Evolutionary conservation across 2,329 filamentous ascomycete genomes (phyloP), one percentile per base, ranked within the genome.

Genomic region (Fusarium sp.): DNA sequence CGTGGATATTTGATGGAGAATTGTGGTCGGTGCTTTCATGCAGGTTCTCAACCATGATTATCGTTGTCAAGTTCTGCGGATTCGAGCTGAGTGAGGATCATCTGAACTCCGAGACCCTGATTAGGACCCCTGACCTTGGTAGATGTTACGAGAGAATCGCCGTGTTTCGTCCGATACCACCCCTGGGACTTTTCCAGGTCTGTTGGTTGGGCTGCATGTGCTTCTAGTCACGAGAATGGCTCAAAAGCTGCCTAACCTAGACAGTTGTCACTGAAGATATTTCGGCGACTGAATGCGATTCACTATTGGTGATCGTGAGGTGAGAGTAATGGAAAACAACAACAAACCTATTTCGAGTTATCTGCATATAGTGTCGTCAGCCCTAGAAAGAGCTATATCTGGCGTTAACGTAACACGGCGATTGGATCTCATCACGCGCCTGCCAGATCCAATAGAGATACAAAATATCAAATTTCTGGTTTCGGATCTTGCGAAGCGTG

Each of bases 361-460:
- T 44, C 36, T 31, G n/a, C 27, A 38, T 38, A 22, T 42, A 20
- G 33, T 68, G 33, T 47, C 58, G 50, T 61, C 55, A n/a, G 38
- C 45, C 49, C 45, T 57, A 39, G 49, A 42, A 14, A 47, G 42
- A 38, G 56, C 44, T 65, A 39, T 52, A 60, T 56, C 56, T 72
- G 54, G 57, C 64, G 60, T 56, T 25, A 68, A 49, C 12, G 46
- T 47, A 13, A 61, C 47, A 59, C 45, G 29, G 44, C 59, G 47
- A 72, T 72, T 72, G 64, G 68, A 71, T 62, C 36, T 63, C 60
- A 69, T 54, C 36, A 69, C 72, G 57, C 71, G 55, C 71, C 55
- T 36, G 18, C 29, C 41, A 56, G 38, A 25, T 50, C 71, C 59
- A 71, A 64, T 68, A 36, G 33, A 54, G 42, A 52, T 17, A 61